Conservation (phyloP, 495 filamentous ascomycete genomes). For the Neurospora tetraspora region DNA sequence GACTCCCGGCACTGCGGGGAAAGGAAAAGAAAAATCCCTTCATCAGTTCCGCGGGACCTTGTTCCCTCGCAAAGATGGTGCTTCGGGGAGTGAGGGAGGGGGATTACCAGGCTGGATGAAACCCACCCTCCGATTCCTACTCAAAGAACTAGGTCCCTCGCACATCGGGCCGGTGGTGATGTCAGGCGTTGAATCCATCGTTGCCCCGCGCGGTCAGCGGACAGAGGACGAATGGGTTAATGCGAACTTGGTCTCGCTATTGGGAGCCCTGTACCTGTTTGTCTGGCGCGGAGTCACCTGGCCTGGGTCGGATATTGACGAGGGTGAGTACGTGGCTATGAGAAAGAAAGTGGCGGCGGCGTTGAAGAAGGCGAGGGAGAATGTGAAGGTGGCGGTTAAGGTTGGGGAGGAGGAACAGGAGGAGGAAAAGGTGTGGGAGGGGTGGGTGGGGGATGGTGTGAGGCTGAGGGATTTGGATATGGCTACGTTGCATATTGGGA, state of each 20-base stretch:
- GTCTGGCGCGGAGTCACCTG: conserved; percentile 34
- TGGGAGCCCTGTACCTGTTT: conserved; percentile 64
- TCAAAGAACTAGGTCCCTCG: conserved; percentile 29
- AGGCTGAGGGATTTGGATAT: conserved; percentile 45
- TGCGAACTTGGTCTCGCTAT: conserved; percentile 37
- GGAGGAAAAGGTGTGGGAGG: conserved; percentile 36
- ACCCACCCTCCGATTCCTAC: conserved; percentile 54
- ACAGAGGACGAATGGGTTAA: conserved; percentile 44
- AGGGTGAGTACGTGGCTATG: conserved; percentile 28
- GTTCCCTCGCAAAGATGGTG: background rate
- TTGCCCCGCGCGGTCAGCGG: conserved; percentile 21
- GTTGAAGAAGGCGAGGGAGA: conserved; percentile 25
- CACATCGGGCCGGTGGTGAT: conserved; percentile 33
- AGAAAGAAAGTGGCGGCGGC: conserved; percentile 30
- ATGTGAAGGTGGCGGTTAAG: conserved; percentile 20
- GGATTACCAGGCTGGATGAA: conserved; percentile 53
- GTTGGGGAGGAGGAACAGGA: conserved; percentile 20
- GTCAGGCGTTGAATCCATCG: conserved; percentile 34
- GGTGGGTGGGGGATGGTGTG: conserved; percentile 25
- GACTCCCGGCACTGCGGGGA: conserved; percentile 3
- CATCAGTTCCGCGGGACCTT: conserved; percentile 20
- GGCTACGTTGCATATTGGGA: conserved; percentile 47
- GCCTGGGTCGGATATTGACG: conserved; percentile 24
- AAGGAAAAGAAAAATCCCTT: conserved; percentile 21
- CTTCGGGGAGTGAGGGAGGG: too few relatives aligned